Evolutionary conservation across 768 basidiomycete genomes (phyloP), one percentile per base, ranked within the genome.

Genomic region (Gloeophyllum trabeum): DNA sequence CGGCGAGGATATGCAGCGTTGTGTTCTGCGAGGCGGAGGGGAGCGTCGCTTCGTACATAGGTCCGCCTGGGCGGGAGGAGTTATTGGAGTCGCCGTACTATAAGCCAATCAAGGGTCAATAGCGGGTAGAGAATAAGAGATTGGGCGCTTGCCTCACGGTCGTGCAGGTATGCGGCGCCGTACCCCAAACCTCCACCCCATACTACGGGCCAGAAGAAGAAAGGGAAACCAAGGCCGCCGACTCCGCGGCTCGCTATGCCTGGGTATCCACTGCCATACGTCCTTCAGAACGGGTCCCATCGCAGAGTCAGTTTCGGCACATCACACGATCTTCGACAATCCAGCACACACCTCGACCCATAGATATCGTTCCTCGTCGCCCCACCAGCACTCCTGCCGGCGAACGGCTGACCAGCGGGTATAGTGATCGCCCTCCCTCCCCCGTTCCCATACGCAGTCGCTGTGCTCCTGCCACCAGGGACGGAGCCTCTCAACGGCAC

Each of bases 211-310:
- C 79, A 82, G 59, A 69, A 83, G 47, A 65, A 66, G 53, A 77
- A 82, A 1, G 81, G 81, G 52, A 83, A 81, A 2, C 64, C 65
- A 0, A 66, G 65, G 0, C 68, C 67, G 0, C 47, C 35, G 14
- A 77, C 73, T 12, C 76, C 75, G 3, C 64, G 62, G 5, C 62
- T 61, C 3, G 51, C 2, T 4, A 64, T 20, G 1, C 73, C 72
- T 25, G 78, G 78, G 50, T 81, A 81, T 2, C 80, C 79, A 47
- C 76, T 80, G 4, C 79, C 79, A 46, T 79, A 81, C 3, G 52
- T 45, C 23, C 77, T 80, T 32, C 10, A 66, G 53, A 77, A 82
- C 1, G 81, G 81, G 52, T 82, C 81, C 2, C 64, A 64, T 0
- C 67, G 65, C 0, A 67, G 67, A 0, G 48, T 34, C 14, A 77